Evolutionary conservation across 805 yeast species (phyloP).

Genomic region (Ogataea paraovalis): DNA sequence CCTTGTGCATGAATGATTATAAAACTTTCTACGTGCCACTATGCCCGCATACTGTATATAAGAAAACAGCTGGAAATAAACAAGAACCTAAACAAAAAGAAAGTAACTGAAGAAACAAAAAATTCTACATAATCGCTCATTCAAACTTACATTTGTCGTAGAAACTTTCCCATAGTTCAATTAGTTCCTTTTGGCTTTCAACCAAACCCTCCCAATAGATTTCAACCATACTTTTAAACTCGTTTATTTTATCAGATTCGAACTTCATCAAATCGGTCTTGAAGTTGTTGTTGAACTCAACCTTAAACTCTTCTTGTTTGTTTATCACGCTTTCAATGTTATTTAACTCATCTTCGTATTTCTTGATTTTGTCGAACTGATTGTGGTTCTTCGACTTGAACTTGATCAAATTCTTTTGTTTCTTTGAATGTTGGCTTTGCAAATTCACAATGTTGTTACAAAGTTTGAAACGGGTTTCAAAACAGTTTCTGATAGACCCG

Average conservation of each 20-base stretch:
- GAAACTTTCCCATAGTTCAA: slow-evolving; percentile 85
- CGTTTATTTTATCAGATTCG: slow-evolving; percentile 72
- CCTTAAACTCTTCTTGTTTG: slow-evolving; percentile 55
- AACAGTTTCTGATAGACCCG: slow-evolving; percentile 67
- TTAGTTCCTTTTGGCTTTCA: slow-evolving; percentile 89
- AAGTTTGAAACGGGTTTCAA: slow-evolving; percentile 67
- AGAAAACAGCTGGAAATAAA: not conserved
- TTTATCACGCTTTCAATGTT: slow-evolving; percentile 50
- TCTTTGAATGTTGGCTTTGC: slow-evolving; percentile 40
- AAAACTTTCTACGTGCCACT: not conserved
- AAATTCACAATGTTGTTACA: slow-evolving; percentile 43
- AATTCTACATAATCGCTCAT: not conserved
- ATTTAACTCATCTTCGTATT: slow-evolving; percentile 55
- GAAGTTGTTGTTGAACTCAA: slow-evolving; percentile 60
- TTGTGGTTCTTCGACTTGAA: slow-evolving; percentile 40
- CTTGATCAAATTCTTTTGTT: slow-evolving; percentile 42
- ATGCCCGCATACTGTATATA: too few relatives aligned
- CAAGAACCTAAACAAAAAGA: not conserved
- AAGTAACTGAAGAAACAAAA: not conserved
- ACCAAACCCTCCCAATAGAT: slow-evolving; percentile 85
- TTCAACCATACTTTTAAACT: slow-evolving; percentile 85
- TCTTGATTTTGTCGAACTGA: slow-evolving; percentile 60
- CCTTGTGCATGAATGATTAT: not conserved
- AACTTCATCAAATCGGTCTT: slow-evolving; percentile 64
- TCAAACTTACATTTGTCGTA: slow-evolving; percentile 49